phyloP scores from a whole-genome alignment of 352 stramenopile species.

The Phytophthora syringae region DNA sequence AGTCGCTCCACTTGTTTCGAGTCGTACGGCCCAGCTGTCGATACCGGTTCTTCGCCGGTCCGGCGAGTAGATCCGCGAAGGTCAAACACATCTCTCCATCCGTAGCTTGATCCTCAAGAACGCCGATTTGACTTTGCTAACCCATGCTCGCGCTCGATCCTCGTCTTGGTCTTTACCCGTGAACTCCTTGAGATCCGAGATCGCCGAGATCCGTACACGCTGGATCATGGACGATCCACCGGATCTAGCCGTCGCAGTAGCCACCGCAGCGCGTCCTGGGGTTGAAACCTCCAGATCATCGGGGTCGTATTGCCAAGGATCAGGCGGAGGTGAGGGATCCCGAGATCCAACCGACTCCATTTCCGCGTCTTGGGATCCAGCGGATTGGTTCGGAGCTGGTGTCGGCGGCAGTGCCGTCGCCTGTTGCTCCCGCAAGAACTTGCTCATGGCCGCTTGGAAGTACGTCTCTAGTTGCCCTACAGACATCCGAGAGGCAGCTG shows the following conservation, averaged over 20 bases:
- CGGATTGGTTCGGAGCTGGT: neutral
- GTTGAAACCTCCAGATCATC: neutral
- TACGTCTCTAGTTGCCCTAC: neutral
- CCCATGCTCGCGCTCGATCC: neutral
- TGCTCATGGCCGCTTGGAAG: neutral
- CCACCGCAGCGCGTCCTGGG: neutral
- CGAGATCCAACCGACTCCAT: neutral
- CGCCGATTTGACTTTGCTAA: constrained; percentile 1
- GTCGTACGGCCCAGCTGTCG: neutral
- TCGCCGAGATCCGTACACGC: constrained; percentile 1
- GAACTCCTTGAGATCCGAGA: constrained; percentile 13
- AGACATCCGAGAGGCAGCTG: no score
- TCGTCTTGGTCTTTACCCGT: neutral
- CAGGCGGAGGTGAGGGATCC: no score
- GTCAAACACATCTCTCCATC: constrained; percentile 4
- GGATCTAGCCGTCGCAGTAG: neutral
- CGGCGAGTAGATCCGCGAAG: constrained; percentile 1
- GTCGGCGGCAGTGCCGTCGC: neutral
- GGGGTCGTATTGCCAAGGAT: neutral
- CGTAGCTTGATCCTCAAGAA: neutral
- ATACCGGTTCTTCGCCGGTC: constrained; percentile 1
- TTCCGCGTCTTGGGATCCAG: neutral
- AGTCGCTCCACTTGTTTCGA: neutral
- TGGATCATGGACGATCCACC: neutral
- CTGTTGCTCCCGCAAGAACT: neutral